A percentile compares a stretch with the other conserved stretches of the same genome.
Evolutionary conservation across 2,329 filamentous ascomycete genomes (phyloP).

Genomic region (Penicillium sp.): DNA sequence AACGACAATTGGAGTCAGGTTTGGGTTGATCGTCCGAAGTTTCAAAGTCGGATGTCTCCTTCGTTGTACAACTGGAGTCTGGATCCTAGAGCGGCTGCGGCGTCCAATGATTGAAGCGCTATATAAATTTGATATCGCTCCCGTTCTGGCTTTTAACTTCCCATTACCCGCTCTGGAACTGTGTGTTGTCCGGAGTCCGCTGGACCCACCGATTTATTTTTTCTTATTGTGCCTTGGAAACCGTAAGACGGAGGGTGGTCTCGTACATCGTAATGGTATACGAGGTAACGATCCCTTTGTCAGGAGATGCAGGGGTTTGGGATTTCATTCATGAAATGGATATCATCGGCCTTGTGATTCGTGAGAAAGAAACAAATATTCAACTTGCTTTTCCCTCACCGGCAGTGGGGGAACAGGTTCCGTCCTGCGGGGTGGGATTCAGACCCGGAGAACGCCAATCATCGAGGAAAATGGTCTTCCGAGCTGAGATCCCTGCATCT

Average conservation of each 20-base stretch:
- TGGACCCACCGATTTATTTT: background rate
- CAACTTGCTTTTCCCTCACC: constrained; percentile 22
- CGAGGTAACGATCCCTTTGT: no score
- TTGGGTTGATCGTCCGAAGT: constrained; percentile 20
- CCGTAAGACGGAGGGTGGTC: background rate
- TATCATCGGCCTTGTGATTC: background rate
- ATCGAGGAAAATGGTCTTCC: constrained; percentile 22
- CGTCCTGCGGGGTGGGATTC: constrained; percentile 29
- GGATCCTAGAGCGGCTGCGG: constrained; percentile 24
- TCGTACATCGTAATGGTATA: no score
- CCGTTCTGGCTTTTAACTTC: constrained; percentile 10
- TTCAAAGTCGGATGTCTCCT: constrained; percentile 7
- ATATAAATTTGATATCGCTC: constrained; percentile 25
- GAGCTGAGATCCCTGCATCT: constrained; percentile 31
- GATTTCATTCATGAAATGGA: no score
- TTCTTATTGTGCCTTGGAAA: background rate
- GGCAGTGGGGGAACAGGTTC: constrained; percentile 26
- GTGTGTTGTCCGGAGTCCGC: constrained; percentile 10
- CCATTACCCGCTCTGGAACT: constrained; percentile 17
- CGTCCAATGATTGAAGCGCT: constrained; percentile 23
- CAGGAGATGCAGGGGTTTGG: no score
- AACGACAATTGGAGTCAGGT: constrained; percentile 12
- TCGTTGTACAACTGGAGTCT: no score
- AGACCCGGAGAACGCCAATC: constrained; percentile 24
- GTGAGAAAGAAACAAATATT: background rate